Conservation (phyloP, 169 alveolate genomes). For the Plasmodium knowlesi region DNA sequence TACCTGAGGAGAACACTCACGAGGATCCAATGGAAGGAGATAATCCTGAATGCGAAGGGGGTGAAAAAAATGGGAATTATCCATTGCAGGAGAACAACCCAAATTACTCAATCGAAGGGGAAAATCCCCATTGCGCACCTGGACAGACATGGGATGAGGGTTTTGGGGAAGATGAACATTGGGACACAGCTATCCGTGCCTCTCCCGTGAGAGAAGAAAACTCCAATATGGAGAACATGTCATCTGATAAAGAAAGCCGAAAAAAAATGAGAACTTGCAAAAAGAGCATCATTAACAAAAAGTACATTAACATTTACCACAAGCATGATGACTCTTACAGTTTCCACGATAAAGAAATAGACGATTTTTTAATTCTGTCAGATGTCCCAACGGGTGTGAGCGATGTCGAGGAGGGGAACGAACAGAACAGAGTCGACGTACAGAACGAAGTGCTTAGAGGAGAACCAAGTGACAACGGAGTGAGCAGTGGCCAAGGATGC, state of each 20-base stretch:
- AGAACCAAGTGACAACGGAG: not conserved
- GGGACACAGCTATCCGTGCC: not conserved
- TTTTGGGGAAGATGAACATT: not conserved
- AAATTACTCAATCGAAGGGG: too few species aligned
- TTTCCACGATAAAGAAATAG: constrained; percentile 45
- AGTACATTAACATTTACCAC: constrained; percentile 45
- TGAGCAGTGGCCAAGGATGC: not conserved
- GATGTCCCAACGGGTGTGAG: not conserved
- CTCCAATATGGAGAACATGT: not conserved
- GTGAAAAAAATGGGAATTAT: not conserved
- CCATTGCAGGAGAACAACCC: not conserved
- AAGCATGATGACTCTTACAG: constrained; percentile 46
- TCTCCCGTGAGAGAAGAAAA: not conserved
- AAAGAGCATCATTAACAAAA: constrained; percentile 23
- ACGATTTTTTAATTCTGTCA: constrained; percentile 39
- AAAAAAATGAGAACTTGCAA: constrained; percentile 7
- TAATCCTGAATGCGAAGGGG: not conserved
- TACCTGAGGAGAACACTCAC: not conserved
- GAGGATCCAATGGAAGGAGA: too few species aligned
- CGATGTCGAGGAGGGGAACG: not conserved
- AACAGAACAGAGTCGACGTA: not conserved
- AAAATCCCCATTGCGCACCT: not conserved
- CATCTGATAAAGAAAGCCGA: not conserved
- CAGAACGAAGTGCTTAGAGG: not conserved
- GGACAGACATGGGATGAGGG: not conserved